phyloP scores from a whole-genome alignment of 306 rosid species.

The Vigna radiata region DNA sequence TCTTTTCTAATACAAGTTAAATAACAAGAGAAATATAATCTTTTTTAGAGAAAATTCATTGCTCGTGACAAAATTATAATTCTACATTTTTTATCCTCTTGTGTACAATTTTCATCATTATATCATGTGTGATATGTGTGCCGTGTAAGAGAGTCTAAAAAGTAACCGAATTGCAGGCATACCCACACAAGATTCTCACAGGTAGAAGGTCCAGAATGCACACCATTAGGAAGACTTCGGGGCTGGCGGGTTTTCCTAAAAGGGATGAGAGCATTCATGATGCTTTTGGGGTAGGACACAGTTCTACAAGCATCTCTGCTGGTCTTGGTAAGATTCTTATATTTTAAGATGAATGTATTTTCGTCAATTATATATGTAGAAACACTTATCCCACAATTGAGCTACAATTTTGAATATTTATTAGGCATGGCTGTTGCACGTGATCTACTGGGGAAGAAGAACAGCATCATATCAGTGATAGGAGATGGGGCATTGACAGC shows the following conservation, averaged over 20 bases:
- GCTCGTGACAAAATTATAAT: not conserved
- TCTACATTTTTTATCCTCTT: not conserved
- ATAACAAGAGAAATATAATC: not conserved
- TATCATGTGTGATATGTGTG: not conserved
- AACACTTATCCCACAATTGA: conserved; percentile 5
- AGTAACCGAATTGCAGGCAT: conserved; percentile 69
- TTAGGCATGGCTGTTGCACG: conserved; percentile 97
- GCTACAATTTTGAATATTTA: conserved; percentile 35
- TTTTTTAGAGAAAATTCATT: conserved; percentile 13
- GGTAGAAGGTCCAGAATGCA: conserved; percentile 92
- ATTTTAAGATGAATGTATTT: not conserved
- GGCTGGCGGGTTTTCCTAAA: conserved; percentile 93
- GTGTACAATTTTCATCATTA: not conserved
- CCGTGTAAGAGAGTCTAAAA: conserved; percentile 46
- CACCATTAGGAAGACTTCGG: conserved; percentile 88
- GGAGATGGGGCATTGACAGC: conserved; percentile 99
- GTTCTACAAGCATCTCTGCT: conserved; percentile 97
- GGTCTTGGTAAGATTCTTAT: conserved; percentile 72
- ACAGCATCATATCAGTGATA: conserved; percentile 80
- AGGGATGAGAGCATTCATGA: conserved; percentile 90
- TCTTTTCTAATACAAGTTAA: not conserved
- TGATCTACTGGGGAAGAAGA: conserved; percentile 81
- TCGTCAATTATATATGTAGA: not conserved
- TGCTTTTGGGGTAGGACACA: conserved; percentile 93
- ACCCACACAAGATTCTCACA: conserved; percentile 93